A percentile compares a stretch with the other conserved stretches of the same genome.
phyloP scores from a whole-genome alignment of 2,329 filamentous ascomycete species.

The Beauveria caledonica region DNA sequence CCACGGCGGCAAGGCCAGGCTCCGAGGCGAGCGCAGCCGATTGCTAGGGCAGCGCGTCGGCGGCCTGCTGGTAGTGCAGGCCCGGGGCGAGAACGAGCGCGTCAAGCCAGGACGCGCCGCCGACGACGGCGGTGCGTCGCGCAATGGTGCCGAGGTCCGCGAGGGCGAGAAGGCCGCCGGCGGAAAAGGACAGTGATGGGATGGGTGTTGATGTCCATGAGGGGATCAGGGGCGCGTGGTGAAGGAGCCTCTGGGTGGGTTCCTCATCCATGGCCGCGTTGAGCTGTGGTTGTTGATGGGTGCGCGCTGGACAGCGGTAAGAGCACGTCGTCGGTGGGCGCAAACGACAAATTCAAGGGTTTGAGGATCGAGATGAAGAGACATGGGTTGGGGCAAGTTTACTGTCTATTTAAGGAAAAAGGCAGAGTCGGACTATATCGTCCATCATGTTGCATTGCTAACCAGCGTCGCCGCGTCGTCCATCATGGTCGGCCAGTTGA shows the following conservation, averaged over 20 bases:
- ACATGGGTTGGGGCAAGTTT: not conserved
- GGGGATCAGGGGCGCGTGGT: conserved; percentile 24
- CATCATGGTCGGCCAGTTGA: not conserved
- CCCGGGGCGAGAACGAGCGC: conserved; percentile 50
- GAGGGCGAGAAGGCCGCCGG: conserved; percentile 48
- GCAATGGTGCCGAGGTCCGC: conserved; percentile 50
- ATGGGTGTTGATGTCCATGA: conserved; percentile 39
- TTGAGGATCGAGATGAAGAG: not conserved
- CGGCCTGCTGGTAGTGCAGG: conserved; percentile 52
- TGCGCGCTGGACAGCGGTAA: too few relatives aligned
- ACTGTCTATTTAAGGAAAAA: not conserved
- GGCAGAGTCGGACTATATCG: not conserved
- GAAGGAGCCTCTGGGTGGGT: not conserved
- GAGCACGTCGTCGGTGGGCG: too few relatives aligned
- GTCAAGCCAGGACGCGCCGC: conserved; percentile 49
- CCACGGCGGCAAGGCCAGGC: conserved; percentile 23
- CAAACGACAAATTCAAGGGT: too few relatives aligned
- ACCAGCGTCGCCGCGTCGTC: not conserved
- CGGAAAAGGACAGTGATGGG: conserved; percentile 36
- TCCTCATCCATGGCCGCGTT: not conserved
- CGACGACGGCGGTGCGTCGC: conserved; percentile 46
- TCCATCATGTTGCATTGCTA: not conserved
- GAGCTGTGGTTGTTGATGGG: not conserved
- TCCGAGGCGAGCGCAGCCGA: conserved; percentile 25
- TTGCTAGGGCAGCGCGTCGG: conserved; percentile 39